A percentile compares a stretch with the other conserved stretches of the same genome.
These are phyloP conservation scores for Imleria badia DNA, from an alignment of 768 basidiomycete genomes.

Conservation along the genomic window DNA sequence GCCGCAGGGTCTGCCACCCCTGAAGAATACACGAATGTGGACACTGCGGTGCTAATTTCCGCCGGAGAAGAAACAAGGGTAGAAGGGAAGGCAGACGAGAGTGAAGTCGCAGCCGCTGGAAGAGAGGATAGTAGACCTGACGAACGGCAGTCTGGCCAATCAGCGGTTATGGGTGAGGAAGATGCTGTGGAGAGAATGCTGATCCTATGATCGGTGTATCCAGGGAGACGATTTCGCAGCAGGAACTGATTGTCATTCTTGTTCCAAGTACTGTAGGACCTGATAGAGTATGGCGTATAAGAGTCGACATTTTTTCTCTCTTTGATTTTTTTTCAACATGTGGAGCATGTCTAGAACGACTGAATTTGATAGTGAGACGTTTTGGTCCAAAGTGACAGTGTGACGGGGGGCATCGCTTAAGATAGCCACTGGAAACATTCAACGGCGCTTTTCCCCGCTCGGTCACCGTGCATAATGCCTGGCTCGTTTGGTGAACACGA, in stretches of 20 bases:
- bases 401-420: slow-evolving; percentile 20
- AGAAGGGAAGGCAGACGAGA: neutral
- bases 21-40: neutral
- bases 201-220: neutral
- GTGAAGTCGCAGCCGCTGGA: neutral
- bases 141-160: neutral
- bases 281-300: no score
- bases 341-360: neutral
- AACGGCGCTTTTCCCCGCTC: slow-evolving; percentile 17
- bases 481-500: slow-evolving; percentile 41
- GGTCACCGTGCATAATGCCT: slow-evolving; percentile 40
- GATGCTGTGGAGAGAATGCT: slow-evolving; percentile 23
- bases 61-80: neutral
- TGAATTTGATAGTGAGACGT: slow-evolving; percentile 1
- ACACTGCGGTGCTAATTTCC: neutral
- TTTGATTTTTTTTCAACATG: neutral
- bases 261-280: neutral
- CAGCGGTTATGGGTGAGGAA: slow-evolving; percentile 17
- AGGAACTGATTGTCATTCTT: neutral
- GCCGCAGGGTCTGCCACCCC: neutral
- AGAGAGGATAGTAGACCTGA: neutral
- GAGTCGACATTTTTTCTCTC: neutral
- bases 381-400: slow-evolving; percentile 6
- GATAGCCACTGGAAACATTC: slow-evolving; percentile 12
- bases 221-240: no score